A percentile compares a stretch with the other conserved stretches of the same genome.
phyloP scores from a whole-genome alignment of 108 stramenopile species.

The Nannochloropsis granulata region DNA sequence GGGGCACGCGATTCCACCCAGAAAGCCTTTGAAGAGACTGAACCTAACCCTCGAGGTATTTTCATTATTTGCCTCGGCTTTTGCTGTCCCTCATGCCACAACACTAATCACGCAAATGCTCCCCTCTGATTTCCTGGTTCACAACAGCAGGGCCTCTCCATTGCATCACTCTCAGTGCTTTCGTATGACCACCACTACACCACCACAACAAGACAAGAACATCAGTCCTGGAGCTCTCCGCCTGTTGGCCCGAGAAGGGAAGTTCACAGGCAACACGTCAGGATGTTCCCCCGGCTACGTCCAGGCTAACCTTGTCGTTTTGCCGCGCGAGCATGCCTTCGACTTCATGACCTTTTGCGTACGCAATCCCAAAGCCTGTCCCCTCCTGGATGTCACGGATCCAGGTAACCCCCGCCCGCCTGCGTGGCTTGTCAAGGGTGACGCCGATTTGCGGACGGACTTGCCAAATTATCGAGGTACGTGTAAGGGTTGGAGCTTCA shows the following conservation, averaged over 20 bases:
- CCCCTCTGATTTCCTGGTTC: no score
- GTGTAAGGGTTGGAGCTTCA: not conserved
- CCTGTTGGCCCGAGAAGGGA: not conserved
- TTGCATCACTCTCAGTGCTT: no score
- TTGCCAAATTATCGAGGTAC: slow-evolving; percentile 21
- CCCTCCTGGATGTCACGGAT: slow-evolving; percentile 62
- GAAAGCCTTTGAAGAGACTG: no score
- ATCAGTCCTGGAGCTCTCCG: not conserved
- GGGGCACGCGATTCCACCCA: no score
- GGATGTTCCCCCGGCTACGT: slow-evolving; percentile 56
- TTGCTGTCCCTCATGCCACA: no score
- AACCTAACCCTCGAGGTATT: no score
- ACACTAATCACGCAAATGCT: no score
- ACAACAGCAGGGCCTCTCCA: no score
- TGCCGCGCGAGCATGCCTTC: slow-evolving; percentile 50
- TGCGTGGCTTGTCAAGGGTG: not conserved
- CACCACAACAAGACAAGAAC: no score
- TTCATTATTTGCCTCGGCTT: no score
- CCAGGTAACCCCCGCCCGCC: slow-evolving; percentile 31
- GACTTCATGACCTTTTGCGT: slow-evolving; percentile 78
- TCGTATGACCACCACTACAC: no score
- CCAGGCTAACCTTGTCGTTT: slow-evolving; percentile 69
- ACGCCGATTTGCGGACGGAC: slow-evolving; percentile 27
- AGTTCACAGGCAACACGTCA: slow-evolving; percentile 46
- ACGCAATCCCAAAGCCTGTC: slow-evolving; percentile 63